phyloP scores from a whole-genome alignment of 2,329 filamentous ascomycete species.

The Didymella lethalis region DNA sequence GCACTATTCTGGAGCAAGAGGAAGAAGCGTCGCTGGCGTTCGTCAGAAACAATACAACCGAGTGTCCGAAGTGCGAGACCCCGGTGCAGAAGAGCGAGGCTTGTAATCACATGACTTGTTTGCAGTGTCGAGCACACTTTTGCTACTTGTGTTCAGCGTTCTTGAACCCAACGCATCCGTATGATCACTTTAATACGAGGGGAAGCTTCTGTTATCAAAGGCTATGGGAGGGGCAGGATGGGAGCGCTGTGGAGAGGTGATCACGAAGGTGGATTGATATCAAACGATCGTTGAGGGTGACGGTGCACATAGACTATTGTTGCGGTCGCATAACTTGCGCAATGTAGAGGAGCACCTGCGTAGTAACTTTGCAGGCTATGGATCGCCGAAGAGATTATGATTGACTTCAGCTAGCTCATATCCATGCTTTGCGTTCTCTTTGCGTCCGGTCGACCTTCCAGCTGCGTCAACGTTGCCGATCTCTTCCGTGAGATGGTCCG shows the following conservation, averaged over 20 bases:
- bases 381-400: not conserved
- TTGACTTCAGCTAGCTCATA: not conserved
- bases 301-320: no score
- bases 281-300: no score
- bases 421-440: slow-evolving; percentile 19
- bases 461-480: slow-evolving; percentile 13
- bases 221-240: slow-evolving; percentile 2
- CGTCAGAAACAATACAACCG: slow-evolving; percentile 1
- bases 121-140: slow-evolving; percentile 2
- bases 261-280: not conserved
- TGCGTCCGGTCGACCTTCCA: slow-evolving; percentile 8
- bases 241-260: slow-evolving; percentile 4
- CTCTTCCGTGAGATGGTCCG: slow-evolving; percentile 11
- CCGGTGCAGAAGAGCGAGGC: slow-evolving; percentile 6
- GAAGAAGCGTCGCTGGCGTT: slow-evolving; percentile 1
- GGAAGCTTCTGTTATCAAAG: slow-evolving; percentile 1
- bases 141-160: slow-evolving; percentile 8
- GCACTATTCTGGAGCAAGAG: not conserved
- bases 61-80: slow-evolving; percentile 1
- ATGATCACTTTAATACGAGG: not conserved
- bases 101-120: slow-evolving; percentile 6
- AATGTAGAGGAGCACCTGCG: not conserved
- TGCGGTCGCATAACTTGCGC: not conserved
- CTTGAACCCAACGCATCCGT: not conserved
- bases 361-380: not conserved